Percentiles rank a stretch among this genome's conserved stretches.
Evolutionary conservation across 371 early-diverging fungal species (phyloP).

Genomic region (Mucor sp.): DNA sequence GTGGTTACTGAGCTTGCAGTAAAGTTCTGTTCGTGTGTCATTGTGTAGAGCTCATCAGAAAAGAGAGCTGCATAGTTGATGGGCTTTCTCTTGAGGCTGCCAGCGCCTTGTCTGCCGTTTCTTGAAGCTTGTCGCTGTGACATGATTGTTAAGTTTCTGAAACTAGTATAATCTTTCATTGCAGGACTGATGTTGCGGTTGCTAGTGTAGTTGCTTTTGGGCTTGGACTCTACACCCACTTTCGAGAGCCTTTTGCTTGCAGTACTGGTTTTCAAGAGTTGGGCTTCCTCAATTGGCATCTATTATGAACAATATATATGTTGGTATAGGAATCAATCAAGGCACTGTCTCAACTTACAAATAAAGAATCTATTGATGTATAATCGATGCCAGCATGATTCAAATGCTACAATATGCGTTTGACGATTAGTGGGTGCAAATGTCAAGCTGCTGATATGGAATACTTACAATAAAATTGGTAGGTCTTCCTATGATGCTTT

Average conservation of each 20-base stretch:
- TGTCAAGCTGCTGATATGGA: not conserved
- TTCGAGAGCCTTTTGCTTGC: not conserved
- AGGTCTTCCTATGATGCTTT: not conserved
- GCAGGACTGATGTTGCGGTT: not conserved
- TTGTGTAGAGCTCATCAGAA: not conserved
- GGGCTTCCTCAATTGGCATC: not conserved
- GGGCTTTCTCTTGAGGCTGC: not conserved
- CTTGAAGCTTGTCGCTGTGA: not conserved
- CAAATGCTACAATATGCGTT: not conserved
- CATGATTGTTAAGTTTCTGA: not conserved
- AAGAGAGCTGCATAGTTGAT: not conserved
- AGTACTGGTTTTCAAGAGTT: not conserved
- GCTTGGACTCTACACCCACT: not conserved
- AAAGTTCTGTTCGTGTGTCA: not conserved
- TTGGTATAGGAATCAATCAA: not conserved
- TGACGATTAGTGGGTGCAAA: not conserved
- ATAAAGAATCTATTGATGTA: not conserved
- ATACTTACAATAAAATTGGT: not conserved
- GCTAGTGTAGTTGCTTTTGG: not conserved
- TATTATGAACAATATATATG: not conserved
- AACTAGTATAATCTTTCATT: not conserved
- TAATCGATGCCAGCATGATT: not conserved
- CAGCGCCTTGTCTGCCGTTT: not conserved
- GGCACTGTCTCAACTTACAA: not conserved
- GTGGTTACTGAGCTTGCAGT: not conserved